A percentile compares a stretch with the other conserved stretches of the same genome.
These are phyloP conservation scores for Tricharina praecox DNA, from an alignment of 495 filamentous ascomycete genomes.

Conservation along the genomic window DNA sequence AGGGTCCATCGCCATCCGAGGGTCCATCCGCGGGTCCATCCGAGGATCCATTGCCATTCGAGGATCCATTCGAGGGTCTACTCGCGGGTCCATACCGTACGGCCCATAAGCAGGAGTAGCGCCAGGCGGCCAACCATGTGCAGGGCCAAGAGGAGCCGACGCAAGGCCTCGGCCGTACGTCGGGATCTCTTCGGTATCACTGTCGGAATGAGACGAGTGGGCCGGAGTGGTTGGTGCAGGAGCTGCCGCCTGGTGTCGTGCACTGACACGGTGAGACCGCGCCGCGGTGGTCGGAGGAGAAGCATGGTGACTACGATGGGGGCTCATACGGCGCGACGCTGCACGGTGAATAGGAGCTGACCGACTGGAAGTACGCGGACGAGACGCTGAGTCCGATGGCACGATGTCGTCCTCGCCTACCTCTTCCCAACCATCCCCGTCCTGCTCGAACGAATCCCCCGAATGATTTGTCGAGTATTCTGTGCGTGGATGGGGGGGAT, in stretches of 20 bases:
- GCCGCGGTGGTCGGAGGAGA: constrained; percentile 8
- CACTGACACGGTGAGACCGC: constrained; percentile 11
- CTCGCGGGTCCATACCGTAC: constrained; percentile 15
- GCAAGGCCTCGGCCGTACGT: constrained; percentile 16
- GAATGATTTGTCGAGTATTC: constrained; percentile 15
- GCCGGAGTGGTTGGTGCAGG: constrained; percentile 22
- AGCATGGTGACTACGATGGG: constrained; percentile 12
- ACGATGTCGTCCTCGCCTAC: constrained; percentile 46
- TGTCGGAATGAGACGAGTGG: constrained; percentile 17
- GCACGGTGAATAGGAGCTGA: constrained; percentile 9
- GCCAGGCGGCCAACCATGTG: constrained; percentile 13
- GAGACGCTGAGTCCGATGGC: constrained; percentile 69
- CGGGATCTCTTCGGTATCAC: constrained; percentile 21
- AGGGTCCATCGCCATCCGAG: constrained; percentile 9
- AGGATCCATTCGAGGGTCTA: constrained; percentile 10
- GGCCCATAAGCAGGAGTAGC: constrained; percentile 3
- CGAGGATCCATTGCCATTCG: constrained; percentile 4
- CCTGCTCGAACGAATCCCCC: constrained; percentile 19
- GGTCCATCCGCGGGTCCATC: constrained; percentile 9
- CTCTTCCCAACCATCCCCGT: constrained; percentile 25
- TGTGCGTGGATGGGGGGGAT: constrained; percentile 14
- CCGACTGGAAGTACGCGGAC: constrained; percentile 34
- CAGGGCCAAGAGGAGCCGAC: constrained; percentile 16
- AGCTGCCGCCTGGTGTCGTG: constrained; percentile 12
- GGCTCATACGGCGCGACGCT: constrained; percentile 15